Base-by-base conservation (phyloP, 805 yeast genomes). In the Wickerhamiella vanderwaltii region DNA sequence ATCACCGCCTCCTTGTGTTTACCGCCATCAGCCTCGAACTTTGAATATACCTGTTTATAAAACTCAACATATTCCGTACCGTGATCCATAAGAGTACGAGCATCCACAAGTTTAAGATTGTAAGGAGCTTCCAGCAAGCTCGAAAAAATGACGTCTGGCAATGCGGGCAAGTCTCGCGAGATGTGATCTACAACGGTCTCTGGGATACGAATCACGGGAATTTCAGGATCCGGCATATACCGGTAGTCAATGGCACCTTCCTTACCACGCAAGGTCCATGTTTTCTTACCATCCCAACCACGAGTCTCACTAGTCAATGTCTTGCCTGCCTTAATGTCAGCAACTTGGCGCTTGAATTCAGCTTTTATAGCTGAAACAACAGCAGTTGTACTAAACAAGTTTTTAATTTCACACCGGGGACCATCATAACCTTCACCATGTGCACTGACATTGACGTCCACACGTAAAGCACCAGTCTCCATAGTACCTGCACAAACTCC, bases 381-480 rank as follows among this genome's bases (percentile, higher is more conserved):
- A 6, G 93, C 87, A 12, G 84, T 71, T 0, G 86, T 77, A 23
- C 87, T 83, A 7, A 94, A 81, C 51, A 91, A 63, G 58, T 91
- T 91, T 58, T 91, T 91, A 52, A 91, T 70, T 53, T 91, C 98
- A 17, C 88, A 85, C 46, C 97, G 62, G 31, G 75, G 68, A 43
- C 79, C 75, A 13, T 52, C 54, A 22, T 44, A 47, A 6, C 43
- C 44, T 6, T 22, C 30, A 17, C 17, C 41, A 47, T 74, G 73
- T 5, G 88, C 76, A 18, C 93, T 81, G n/a, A 91, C 71, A 50
- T 91, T 91, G 7, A 85, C 97, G 55, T 91, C 98, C 4, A 88
- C 91, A 53, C 98, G 69, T 71, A 91, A 79, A 0, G 96, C 91
- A 5, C 98, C 98, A 1, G 86, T 75, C 55, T 91, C 97, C 55